Percentiles rank a stretch among this genome's conserved stretches.
Evolutionary conservation across 495 filamentous ascomycete species (phyloP).

Genomic region (Hypomontagnella monticulosa): DNA sequence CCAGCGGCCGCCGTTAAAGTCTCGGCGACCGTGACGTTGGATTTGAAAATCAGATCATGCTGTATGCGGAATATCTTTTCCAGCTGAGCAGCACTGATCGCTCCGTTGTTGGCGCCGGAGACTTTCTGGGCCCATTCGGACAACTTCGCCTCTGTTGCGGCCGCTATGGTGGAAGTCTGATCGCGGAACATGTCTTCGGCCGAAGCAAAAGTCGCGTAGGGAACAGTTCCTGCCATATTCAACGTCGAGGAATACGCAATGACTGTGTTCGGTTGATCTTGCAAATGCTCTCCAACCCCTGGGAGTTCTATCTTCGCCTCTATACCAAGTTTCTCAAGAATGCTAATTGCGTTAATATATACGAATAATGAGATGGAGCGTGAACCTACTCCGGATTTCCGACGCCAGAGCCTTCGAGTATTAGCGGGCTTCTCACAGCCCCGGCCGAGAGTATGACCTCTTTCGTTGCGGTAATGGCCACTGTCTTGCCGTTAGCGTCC

Average conservation of each 20-base stretch:
- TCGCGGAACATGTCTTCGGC: slow-evolving; percentile 40
- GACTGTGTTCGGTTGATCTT: slow-evolving; percentile 53
- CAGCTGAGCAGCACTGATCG: slow-evolving; percentile 42
- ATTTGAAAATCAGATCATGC: slow-evolving; percentile 55
- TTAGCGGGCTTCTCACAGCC: slow-evolving; percentile 55
- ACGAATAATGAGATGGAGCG: background rate
- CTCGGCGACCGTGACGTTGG: slow-evolving; percentile 55
- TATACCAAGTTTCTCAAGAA: slow-evolving; percentile 51
- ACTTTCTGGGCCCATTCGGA: slow-evolving; percentile 45
- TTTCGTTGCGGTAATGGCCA: slow-evolving; percentile 45
- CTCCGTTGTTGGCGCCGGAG: slow-evolving; percentile 42
- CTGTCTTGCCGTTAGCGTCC: slow-evolving; percentile 40
- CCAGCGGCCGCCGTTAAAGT: slow-evolving; percentile 45
- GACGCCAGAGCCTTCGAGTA: slow-evolving; percentile 62
- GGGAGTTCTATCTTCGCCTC: slow-evolving; percentile 52
- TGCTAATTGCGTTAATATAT: slow-evolving; percentile 21
- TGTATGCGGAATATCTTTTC: slow-evolving; percentile 54
- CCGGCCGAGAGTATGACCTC: slow-evolving; percentile 63
- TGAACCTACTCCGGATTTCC: slow-evolving; percentile 44
- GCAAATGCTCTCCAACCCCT: slow-evolving; percentile 61
- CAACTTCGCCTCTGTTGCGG: slow-evolving; percentile 31
- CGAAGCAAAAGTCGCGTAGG: slow-evolving; percentile 50
- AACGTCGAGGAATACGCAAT: slow-evolving; percentile 27
- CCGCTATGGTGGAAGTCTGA: slow-evolving; percentile 31
- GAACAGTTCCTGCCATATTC: slow-evolving; percentile 28